phyloP scores from a whole-genome alignment of 345 rosid species.

The Fremontodendron californicum region DNA sequence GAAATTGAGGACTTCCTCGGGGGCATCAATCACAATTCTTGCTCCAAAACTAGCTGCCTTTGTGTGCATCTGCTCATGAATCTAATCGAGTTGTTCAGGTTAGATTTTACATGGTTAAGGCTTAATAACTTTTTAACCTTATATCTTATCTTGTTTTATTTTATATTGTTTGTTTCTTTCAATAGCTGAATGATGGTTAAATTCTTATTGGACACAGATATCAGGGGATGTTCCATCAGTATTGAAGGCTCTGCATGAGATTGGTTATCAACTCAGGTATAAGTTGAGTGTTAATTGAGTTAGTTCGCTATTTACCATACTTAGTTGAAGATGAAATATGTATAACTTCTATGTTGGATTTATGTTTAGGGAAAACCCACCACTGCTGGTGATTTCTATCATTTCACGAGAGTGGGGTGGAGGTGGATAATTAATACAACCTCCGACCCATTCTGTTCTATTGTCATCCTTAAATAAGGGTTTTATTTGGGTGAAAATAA shows the following conservation, averaged over 20 bases:
- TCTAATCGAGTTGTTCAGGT: too few species aligned
- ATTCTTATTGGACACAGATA: conserved; percentile 29
- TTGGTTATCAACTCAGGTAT: conserved; percentile 56
- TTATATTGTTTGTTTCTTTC: too few species aligned
- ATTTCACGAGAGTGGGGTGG: too few species aligned
- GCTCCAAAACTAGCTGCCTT: conserved; percentile 60
- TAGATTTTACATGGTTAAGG: too few species aligned
- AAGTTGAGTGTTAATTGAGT: not conserved
- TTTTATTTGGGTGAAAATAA: too few species aligned
- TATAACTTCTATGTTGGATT: not conserved
- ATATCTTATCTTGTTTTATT: not conserved
- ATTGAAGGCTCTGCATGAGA: conserved; percentile 51
- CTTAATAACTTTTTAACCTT: not conserved
- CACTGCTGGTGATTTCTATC: conserved; percentile 52
- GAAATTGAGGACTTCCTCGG: conserved; percentile 52
- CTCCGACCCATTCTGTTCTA: too few species aligned
- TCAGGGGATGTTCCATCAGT: conserved; percentile 57
- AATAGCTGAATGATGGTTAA: too few species aligned
- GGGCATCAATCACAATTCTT: conserved; percentile 50
- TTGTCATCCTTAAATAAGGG: too few species aligned
- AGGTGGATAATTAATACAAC: too few species aligned
- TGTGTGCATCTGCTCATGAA: too few species aligned
- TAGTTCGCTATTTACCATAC: not conserved
- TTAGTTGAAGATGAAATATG: not conserved
- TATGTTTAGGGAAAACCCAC: conserved; percentile 50